Percentiles rank a stretch among this genome's conserved stretches.
Conservation (phyloP, 768 basidiomycete species). For the Coprinopsis marcescibilis region DNA sequence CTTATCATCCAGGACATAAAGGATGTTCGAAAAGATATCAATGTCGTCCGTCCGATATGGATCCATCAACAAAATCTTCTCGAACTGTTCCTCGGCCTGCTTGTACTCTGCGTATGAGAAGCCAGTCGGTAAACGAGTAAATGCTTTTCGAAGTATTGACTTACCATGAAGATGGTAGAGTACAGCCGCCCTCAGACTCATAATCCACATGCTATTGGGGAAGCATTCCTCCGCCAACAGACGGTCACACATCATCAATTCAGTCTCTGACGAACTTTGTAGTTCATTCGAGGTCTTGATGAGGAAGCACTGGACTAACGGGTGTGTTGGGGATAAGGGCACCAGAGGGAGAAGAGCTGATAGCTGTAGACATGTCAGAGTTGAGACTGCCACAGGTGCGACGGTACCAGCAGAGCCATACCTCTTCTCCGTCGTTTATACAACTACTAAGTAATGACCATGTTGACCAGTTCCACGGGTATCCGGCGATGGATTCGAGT, state of each 20-base stretch:
- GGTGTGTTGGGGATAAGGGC: slow-evolving; percentile 41
- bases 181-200: slow-evolving; percentile 79
- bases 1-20: slow-evolving; percentile 90
- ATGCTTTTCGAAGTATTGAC: slow-evolving; percentile 22
- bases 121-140: slow-evolving; percentile 7
- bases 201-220: slow-evolving; percentile 78
- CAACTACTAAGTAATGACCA: slow-evolving; percentile 81
- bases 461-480: slow-evolving; percentile 94
- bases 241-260: slow-evolving; percentile 75
- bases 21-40: slow-evolving; percentile 93
- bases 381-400: background rate
- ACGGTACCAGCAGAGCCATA: slow-evolving; percentile 20
- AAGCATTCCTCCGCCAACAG: slow-evolving; percentile 69
- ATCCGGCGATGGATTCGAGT: slow-evolving; percentile 67
- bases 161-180: slow-evolving; percentile 88
- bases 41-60: slow-evolving; percentile 92
- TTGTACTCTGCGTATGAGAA: slow-evolving; percentile 62
- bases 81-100: slow-evolving; percentile 80
- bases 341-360: slow-evolving; percentile 43
- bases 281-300: slow-evolving; percentile 86
- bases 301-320: slow-evolving; percentile 65
- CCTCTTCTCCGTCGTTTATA: slow-evolving; percentile 83
- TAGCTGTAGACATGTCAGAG: slow-evolving; percentile 25
- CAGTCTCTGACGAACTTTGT: slow-evolving; percentile 82
- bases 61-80: slow-evolving; percentile 71